Evolutionary conservation across 495 filamentous ascomycete genomes (phyloP), one percentile per base, ranked within the genome.

Genomic region (Neurospora sp.): DNA sequence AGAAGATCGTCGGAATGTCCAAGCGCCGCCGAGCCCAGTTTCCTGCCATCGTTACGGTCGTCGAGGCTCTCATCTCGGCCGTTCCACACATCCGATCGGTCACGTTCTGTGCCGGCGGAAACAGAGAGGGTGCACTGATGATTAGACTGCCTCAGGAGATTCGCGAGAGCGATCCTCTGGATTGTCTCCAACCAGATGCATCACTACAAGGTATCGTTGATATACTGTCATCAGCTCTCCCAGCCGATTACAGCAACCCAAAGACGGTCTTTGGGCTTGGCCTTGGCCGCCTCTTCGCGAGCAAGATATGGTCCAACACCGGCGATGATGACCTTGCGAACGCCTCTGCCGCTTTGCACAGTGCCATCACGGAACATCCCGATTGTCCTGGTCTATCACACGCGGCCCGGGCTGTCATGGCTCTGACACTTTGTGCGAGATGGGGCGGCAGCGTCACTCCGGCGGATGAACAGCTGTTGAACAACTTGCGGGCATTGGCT

Each of bases 61-160:
- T 98, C 8, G 88, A 91, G 20, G 89, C 90, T 4, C 84, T 98
- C 9, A 84, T 90, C 16, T 84, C 88, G 14, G 89, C 91, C 2
- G 82, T 97, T 14, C 92, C 93, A 3, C 83, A 82, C 23, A 93
- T 97, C 75, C 87, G 86, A 69, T 86, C 89, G 31, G 92, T 93
- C 3, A 88, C 89, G 16, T 98, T 97, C 82, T 95, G 93, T 77
- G 90, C 93, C 76, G 94, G 86, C 12, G 94, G 94, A 11, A 93
- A 97, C 66, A 87, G 94, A 37, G 94, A 97, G 80, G 94, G 94
- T 0, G 87, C 90, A 2, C 81, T 96, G 37, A 94, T 91, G 81
- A 86, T 90, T 79, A 89, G 86, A 72, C 85, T 96, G 18, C 85
- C 88, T 0, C 73, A 80, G 8, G 77, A 82, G 4, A 79, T 92